Evolutionary conservation across 2,329 filamentous ascomycete genomes (phyloP).

Genomic region (Aspergillus oerlinghausenensis): DNA sequence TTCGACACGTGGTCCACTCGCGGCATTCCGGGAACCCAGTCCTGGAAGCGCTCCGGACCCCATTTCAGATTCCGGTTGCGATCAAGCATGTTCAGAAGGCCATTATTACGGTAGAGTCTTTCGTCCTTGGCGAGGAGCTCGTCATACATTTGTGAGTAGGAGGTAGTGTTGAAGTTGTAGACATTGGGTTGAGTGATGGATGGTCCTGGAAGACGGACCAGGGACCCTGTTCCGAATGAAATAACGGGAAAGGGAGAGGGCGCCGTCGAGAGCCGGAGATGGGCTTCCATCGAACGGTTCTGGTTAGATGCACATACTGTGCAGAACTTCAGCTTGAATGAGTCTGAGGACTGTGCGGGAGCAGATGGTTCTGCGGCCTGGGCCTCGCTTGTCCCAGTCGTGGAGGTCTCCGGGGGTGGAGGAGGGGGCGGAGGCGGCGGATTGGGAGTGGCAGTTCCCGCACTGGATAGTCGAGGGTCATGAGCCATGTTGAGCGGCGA

Average conservation of each 20-base stretch:
- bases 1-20: slow-evolving; percentile 66
- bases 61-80: slow-evolving; percentile 89
- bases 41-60: slow-evolving; percentile 95
- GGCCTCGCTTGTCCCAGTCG: slow-evolving; percentile 35
- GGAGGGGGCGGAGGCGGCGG: slow-evolving; percentile 49
- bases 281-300: slow-evolving; percentile 99
- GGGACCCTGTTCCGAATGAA: slow-evolving; percentile 92
- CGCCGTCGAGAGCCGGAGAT: slow-evolving; percentile 80
- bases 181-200: slow-evolving; percentile 92
- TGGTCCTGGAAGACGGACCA: slow-evolving; percentile 88
- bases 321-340: slow-evolving; percentile 90
- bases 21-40: slow-evolving; percentile 86
- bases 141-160: slow-evolving; percentile 90
- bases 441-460: slow-evolving; percentile 39
- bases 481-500: slow-evolving; percentile 39
- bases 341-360: slow-evolving; percentile 40
- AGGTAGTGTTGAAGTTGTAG: slow-evolving; percentile 96
- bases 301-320: slow-evolving; percentile 99
- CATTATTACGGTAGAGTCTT: slow-evolving; percentile 83
- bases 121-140: slow-evolving; percentile 83
- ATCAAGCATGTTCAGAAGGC: slow-evolving; percentile 91
- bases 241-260: slow-evolving; percentile 89
- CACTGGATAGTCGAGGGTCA: slow-evolving; percentile 49
- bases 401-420: slow-evolving; percentile 30
- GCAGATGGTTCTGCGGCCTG: slow-evolving; percentile 12